phyloP scores from a whole-genome alignment of 202 grass and related monocot genomes.

The Schoenoplectus tabernaemontani region DNA sequence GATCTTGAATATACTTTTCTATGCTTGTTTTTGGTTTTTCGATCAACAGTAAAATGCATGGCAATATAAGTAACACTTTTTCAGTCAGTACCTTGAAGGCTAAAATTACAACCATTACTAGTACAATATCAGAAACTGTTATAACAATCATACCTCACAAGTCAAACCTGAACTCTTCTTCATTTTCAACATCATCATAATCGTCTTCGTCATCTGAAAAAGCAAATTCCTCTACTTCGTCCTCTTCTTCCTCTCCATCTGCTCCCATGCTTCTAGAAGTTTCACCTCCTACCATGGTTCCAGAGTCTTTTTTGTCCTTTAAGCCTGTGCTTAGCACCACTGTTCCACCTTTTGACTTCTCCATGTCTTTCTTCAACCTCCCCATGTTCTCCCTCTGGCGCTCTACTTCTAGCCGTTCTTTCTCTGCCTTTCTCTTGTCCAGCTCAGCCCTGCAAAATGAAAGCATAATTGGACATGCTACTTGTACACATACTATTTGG shows the following conservation, averaged over 20 bases:
- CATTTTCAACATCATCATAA: conserved; percentile 66
- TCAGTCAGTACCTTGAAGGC: not conserved
- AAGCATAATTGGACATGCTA: conserved; percentile 3
- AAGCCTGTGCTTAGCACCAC: conserved; percentile 85
- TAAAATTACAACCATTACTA: not conserved
- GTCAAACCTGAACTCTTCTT: conserved; percentile 62
- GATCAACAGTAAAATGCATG: not conserved
- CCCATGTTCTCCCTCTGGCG: conserved; percentile 68
- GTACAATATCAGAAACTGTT: not conserved
- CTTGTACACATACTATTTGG: not conserved
- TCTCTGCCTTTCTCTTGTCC: conserved; percentile 88
- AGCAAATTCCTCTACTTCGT: conserved; percentile 37
- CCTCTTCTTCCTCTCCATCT: conserved; percentile 55
- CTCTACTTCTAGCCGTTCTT: conserved; percentile 64
- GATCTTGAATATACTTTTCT: not conserved
- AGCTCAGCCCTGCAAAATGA: conserved; percentile 67
- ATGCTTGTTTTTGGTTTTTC: not conserved
- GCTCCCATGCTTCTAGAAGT: conserved; percentile 36
- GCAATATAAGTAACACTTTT: not conserved
- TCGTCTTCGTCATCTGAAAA: conserved; percentile 64
- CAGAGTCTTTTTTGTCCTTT: conserved; percentile 34
- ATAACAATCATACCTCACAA: conserved; percentile 32
- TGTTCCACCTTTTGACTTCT: conserved; percentile 76
- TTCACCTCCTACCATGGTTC: not conserved
- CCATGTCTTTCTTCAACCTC: conserved; percentile 73